Evolutionary conservation across 2,329 filamentous ascomycete species (phyloP), one percentile per base, ranked within the genome.

Genomic region (Nemania abortiva): DNA sequence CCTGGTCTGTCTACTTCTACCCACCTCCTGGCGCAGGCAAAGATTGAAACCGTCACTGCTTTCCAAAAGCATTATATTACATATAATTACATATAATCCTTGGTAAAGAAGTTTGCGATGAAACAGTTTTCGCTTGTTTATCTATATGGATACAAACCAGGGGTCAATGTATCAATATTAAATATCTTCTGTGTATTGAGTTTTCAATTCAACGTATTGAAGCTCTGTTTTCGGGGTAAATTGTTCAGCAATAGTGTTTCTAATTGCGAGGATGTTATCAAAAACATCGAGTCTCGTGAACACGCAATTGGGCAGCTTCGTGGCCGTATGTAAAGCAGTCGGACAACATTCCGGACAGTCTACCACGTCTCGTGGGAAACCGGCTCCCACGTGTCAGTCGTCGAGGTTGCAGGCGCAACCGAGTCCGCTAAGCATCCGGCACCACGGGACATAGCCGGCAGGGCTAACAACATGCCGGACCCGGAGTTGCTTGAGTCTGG

Each of bases 351-450:
- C 42, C 53, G 20, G 61, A 57, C 45, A 42, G 13, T n/a, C 22
- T 22, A 47, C 37, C 47, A 18, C 20, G 34, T 50, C 31, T 45
- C 18, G 22, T 53, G 13, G 45, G 54, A 52, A 58, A 24, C 29
- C 54, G 54, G 55, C 45, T 24, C 49, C 47, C 47, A 65, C n/a
- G 47, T 45, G 34, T 59, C 47, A 54, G n/a, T 24, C 20, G 9
- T 64, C 42, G 31, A 42, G 61, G 42, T 31, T 59, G 20, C 34
- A 45, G 31, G 15, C 45, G 20, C 37, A 39, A 15, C 22, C 22
- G 52, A 45, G 42, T 45, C 45, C 22, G 54, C 31, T 24, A 27
- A 52, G 45, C 13, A 58, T 57, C 45, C 53, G 62, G 53, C 10
- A 52, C 42, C 53, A 45, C 37, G 50, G 34, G 45, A 47, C 22